Evolutionary conservation across 2,329 filamentous ascomycete genomes (phyloP), one percentile per base, ranked within the genome.

Genomic region (Pyrenophora teres): DNA sequence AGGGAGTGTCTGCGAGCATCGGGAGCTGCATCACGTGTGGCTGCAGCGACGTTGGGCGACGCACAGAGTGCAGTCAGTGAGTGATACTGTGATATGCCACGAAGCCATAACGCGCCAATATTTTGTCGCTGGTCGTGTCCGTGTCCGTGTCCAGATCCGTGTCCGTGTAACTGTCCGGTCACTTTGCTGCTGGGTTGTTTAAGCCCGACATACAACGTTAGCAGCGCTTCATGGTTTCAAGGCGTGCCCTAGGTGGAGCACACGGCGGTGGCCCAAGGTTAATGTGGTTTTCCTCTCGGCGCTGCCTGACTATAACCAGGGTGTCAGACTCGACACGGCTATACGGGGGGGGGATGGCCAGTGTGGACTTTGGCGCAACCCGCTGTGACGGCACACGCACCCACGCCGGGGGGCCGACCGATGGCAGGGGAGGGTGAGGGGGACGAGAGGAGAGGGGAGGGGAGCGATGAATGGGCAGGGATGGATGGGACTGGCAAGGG

Each of bases 161-260:
- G 27, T 12, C 27, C 27, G 25, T 27, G 25, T 27, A 57, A 46
- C 47, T 50, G 47, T 48, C 59, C 54, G 62, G 51, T 53, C 52
- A 51, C 54, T 19, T 19, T 19, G 19, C 19, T 19, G 19, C 19
- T 58, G 46, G 57, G 56, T 57, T 47, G 57, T 48, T 37, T 45
- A 38, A 46, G 50, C 38, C 53, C 50, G 49, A 45, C 15, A 23
- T 39, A 47, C 49, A 43, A 56, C 52, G 54, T 60, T 65, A 58
- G 63, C 60, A 65, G 59, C 40, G 45, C 57, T 51, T 56, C 54
- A 57, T 59, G 60, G 69, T 72, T 71, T 72, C 69, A 69, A 65
- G 57, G 62, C 57, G 54, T 48, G 51, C 57, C 7, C 49, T n/a
- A n/a, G n/a, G 52, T 52, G 59, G 54, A 55, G 59, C 54, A 56